Conservation (phyloP, 1,139 yeast species). For the Kluyveromyces sp. region DNA sequence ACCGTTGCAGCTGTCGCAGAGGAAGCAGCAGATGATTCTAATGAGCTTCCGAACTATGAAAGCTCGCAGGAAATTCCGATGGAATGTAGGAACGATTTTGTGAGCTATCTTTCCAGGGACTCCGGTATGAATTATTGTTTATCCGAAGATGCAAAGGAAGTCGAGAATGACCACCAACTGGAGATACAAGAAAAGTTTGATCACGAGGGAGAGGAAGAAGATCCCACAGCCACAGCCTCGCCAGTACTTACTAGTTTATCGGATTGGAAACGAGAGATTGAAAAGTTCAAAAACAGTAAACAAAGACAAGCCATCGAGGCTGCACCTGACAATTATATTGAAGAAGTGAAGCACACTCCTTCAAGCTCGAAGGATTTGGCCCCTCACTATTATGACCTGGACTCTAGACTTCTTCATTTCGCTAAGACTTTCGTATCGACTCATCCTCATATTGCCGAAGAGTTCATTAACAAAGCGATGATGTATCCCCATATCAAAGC, state of each 20-base stretch:
- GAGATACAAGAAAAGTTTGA: neutral
- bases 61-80: neutral
- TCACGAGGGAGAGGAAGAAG: neutral
- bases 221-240: neutral
- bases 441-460: constrained; percentile 31
- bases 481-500: constrained; percentile 30
- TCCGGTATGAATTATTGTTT: constrained; percentile 23
- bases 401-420: constrained; percentile 22
- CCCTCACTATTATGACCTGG: neutral
- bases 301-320: constrained; percentile 14
- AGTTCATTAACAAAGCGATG: constrained; percentile 29
- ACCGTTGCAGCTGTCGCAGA: neutral
- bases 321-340: neutral
- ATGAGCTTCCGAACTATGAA: neutral
- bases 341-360: neutral
- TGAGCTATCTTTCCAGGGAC: constrained; percentile 14
- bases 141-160: constrained; percentile 11
- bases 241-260: neutral
- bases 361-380: neutral
- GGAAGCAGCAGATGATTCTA: neutral
- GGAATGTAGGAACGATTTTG: constrained; percentile 8
- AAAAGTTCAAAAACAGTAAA: constrained; percentile 29
- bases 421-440: constrained; percentile 31
- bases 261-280: constrained; percentile 28
- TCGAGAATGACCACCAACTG: neutral